Percentiles rank a stretch among this genome's conserved stretches.
These are phyloP conservation scores for Penicillium pulvis DNA, from an alignment of 495 filamentous ascomycete species.

Conservation along the genomic window DNA sequence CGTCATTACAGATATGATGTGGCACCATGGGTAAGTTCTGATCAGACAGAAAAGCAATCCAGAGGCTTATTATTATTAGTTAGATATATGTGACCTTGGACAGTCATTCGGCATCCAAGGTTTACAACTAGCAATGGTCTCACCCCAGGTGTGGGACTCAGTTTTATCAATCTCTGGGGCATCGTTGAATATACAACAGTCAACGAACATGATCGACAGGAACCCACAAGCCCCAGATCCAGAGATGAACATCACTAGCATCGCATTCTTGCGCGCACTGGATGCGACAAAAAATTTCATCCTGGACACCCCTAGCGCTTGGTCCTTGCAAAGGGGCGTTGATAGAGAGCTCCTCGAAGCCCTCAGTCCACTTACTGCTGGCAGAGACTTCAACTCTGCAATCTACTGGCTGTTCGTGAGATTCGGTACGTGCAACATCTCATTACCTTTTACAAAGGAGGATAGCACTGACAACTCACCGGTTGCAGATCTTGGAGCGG, in stretches of 20 bases:
- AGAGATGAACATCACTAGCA: constrained; percentile 11
- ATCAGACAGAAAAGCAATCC: background rate
- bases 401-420: constrained; percentile 42
- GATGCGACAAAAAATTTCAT: constrained; percentile 17
- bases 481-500: constrained; percentile 29
- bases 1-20: constrained; percentile 40
- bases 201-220: background rate
- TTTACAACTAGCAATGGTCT: constrained; percentile 31
- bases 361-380: constrained; percentile 20
- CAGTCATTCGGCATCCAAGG: constrained; percentile 36
- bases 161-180: constrained; percentile 31
- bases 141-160: constrained; percentile 20
- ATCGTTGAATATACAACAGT: constrained; percentile 17
- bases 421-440: constrained; percentile 26
- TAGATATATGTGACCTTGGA: constrained; percentile 37
- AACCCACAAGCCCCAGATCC: background rate
- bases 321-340: constrained; percentile 14
- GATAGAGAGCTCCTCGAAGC: constrained; percentile 13
- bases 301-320: constrained; percentile 19
- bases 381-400: constrained; percentile 26
- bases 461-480: background rate
- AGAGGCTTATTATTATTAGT: constrained; percentile 11
- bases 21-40: constrained; percentile 36
- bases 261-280: constrained; percentile 18
- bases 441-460: background rate